Evolutionary conservation across 2,329 filamentous ascomycete species (phyloP).

Genomic region (Fusarium albosuccineum): DNA sequence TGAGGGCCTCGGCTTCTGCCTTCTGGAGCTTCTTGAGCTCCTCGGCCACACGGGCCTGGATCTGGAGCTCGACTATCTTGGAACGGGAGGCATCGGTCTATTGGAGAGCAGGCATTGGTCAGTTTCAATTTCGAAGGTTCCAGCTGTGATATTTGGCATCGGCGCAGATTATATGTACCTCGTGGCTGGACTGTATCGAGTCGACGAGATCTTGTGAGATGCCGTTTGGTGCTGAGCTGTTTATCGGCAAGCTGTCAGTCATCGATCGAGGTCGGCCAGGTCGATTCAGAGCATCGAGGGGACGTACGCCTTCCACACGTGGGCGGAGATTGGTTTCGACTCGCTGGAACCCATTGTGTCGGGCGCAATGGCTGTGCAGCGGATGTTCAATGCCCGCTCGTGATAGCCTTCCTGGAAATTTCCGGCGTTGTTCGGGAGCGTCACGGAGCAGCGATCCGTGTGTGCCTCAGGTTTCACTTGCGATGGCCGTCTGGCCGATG

Average conservation of each 20-base stretch:
- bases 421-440: slow-evolving; percentile 52
- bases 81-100: slow-evolving; percentile 91
- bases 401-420: slow-evolving; percentile 51
- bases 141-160: neutral
- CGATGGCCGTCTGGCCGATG: neutral
- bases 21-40: slow-evolving; percentile 86
- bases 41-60: slow-evolving; percentile 86
- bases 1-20: slow-evolving; percentile 77
- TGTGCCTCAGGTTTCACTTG: slow-evolving; percentile 50
- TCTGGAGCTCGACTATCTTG: slow-evolving; percentile 85
- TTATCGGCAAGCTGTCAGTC: slow-evolving; percentile 46
- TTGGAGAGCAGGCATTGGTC: slow-evolving; percentile 18
- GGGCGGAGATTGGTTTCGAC: slow-evolving; percentile 63
- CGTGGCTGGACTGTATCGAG: slow-evolving; percentile 83
- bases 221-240: slow-evolving; percentile 61
- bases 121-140: slow-evolving; percentile 16
- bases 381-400: slow-evolving; percentile 47
- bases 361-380: slow-evolving; percentile 53
- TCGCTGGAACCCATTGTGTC: slow-evolving; percentile 68
- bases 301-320: slow-evolving; percentile 69
- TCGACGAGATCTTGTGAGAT: slow-evolving; percentile 87
- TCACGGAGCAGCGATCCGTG: slow-evolving; percentile 46
- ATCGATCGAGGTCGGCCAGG: slow-evolving; percentile 3
- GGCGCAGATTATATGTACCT: slow-evolving; percentile 69
- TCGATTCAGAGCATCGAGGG: slow-evolving; percentile 1